Evolutionary conservation across 371 early-diverging fungal species (phyloP).

Genomic region (Actinomortierella ambigua): DNA sequence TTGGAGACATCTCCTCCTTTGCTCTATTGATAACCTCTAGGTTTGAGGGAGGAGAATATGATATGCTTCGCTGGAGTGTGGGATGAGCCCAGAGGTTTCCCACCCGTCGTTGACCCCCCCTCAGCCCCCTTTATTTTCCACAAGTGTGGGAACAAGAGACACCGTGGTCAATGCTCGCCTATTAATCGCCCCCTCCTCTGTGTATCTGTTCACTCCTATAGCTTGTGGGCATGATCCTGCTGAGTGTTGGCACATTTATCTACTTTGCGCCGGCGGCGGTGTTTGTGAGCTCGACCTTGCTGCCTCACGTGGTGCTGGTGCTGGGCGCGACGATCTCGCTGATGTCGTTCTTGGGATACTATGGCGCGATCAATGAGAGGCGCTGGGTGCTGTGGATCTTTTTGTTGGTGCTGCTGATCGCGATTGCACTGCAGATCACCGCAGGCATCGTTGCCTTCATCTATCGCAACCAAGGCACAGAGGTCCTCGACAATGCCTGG

Average conservation of each 20-base stretch:
- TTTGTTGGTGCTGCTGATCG: constrained; percentile 28
- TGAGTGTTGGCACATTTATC: constrained; percentile 41
- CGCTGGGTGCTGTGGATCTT: constrained; percentile 45
- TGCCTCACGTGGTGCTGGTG: constrained; percentile 37
- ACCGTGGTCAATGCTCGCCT: too few species aligned
- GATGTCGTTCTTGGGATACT: constrained; percentile 45
- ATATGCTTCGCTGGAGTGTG: too few species aligned
- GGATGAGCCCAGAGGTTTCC: too few species aligned
- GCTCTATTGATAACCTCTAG: too few species aligned
- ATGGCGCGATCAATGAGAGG: constrained; percentile 44
- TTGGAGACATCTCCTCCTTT: too few species aligned
- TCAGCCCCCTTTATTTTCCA: too few species aligned
- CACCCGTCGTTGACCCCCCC: too few species aligned
- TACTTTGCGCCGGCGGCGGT: constrained; percentile 41
- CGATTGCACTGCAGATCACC: constrained; percentile 42
- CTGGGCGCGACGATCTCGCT: constrained; percentile 40
- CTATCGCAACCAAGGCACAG: constrained; percentile 35
- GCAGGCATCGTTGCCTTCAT: constrained; percentile 40
- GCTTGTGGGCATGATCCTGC: constrained; percentile 47
- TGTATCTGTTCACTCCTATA: constrained; percentile 1
- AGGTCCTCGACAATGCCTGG: constrained; percentile 41
- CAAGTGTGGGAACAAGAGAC: too few species aligned
- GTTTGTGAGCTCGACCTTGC: constrained; percentile 40
- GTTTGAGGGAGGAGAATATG: too few species aligned
- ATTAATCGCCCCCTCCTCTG: too few species aligned